A percentile compares a stretch with the other conserved stretches of the same genome.
phyloP scores from a whole-genome alignment of 495 filamentous ascomycete genomes.

The Xylaria bambusicola region DNA sequence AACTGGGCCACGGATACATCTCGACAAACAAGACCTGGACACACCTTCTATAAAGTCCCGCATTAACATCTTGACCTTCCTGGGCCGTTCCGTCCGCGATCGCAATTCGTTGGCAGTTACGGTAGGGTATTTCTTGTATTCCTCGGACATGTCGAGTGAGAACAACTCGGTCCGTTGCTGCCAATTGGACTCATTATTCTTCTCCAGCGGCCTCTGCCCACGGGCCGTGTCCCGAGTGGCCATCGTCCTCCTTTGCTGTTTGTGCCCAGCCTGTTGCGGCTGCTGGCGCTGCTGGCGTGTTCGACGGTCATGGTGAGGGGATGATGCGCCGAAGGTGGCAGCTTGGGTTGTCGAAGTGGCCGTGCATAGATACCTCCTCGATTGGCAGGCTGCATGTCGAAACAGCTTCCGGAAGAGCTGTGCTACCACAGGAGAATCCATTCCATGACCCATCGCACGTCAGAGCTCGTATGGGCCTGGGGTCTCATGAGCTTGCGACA shows the following conservation, averaged over 20 bases:
- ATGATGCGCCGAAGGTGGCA: conserved; percentile 36
- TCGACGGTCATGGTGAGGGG: conserved; percentile 39
- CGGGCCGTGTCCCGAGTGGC: conserved; percentile 21
- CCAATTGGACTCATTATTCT: conserved; percentile 63
- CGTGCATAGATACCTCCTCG: conserved; percentile 49
- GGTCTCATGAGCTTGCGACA: conserved; percentile 12
- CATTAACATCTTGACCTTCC: conserved; percentile 91
- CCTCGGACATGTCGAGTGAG: conserved; percentile 71
- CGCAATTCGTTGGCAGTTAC: conserved; percentile 81
- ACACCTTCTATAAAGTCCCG: conserved; percentile 96
- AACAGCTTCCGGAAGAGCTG: conserved; percentile 85
- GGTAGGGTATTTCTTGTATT: conserved; percentile 76
- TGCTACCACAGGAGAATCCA: conserved; percentile 81
- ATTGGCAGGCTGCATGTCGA: conserved; percentile 68
- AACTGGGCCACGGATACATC: not conserved
- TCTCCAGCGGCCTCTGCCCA: conserved; percentile 18
- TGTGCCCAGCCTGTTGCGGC: conserved; percentile 31
- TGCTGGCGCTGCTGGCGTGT: conserved; percentile 27
- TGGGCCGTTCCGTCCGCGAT: conserved; percentile 70
- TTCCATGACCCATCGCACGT: conserved; percentile 35
- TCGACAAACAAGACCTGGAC: conserved; percentile 8
- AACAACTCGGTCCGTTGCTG: conserved; percentile 74
- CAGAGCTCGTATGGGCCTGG: conserved; percentile 8
- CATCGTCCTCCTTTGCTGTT: conserved; percentile 33
- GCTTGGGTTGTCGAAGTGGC: not conserved